These are phyloP conservation scores for Ascochyta koolunga DNA, from an alignment of 2,329 filamentous ascomycete species.

Conservation along the genomic window DNA sequence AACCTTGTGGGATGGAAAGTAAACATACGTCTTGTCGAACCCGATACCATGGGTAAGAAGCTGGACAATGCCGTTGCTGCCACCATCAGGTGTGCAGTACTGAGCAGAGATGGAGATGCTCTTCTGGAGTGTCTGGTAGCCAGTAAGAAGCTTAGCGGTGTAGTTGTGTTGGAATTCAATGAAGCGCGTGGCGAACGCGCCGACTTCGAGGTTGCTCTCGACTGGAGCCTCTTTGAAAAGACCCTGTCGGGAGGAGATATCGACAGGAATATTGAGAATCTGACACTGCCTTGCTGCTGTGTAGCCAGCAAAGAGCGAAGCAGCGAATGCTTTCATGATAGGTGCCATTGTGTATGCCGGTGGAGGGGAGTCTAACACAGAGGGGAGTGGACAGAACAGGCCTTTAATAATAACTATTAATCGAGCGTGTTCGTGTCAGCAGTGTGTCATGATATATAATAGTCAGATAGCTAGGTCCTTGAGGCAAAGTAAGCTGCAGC, in stretches of 20 bases:
- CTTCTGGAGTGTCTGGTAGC: constrained; percentile 58
- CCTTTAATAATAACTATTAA: background rate
- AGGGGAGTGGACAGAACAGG: background rate
- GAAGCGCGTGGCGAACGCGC: constrained; percentile 55
- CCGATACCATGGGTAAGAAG: constrained; percentile 62
- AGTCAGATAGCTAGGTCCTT: background rate
- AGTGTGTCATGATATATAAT: background rate
- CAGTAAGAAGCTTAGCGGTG: constrained; percentile 52
- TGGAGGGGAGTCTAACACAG: too few relatives aligned
- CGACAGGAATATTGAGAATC: constrained; percentile 63
- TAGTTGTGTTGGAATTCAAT: constrained; percentile 51
- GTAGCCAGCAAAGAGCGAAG: constrained; percentile 27
- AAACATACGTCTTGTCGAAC: constrained; percentile 56
- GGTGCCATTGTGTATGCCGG: constrained; percentile 16
- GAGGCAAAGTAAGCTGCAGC: background rate
- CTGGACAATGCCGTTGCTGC: constrained; percentile 48
- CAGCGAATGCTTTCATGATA: constrained; percentile 14
- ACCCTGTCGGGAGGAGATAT: constrained; percentile 60
- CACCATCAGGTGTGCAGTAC: constrained; percentile 63
- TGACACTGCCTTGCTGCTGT: constrained; percentile 46
- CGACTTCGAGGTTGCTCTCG: constrained; percentile 61
- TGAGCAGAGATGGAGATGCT: constrained; percentile 65
- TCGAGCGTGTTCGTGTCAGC: constrained; percentile 1
- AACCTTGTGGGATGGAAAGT: background rate
- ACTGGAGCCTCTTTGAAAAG: constrained; percentile 59